Evolutionary conservation across 129 eudicot genomes (phyloP), one percentile per base, ranked within the genome.

Genomic region (Flaveria linearis): DNA sequence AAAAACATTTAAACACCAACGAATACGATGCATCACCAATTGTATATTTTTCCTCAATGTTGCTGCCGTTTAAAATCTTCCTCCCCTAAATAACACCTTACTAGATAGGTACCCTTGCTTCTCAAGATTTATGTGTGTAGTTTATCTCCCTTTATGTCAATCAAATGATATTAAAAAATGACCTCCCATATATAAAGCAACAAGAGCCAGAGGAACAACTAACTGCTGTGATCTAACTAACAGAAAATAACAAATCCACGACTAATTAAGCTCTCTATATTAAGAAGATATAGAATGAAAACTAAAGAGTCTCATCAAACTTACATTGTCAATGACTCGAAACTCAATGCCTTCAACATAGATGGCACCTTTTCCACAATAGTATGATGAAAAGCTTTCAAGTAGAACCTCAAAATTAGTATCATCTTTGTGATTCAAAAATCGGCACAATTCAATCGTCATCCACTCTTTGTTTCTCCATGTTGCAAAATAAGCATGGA

Each of bases 381-480:
- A 26, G 43, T 22, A 47, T 25, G 45, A 20, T 25, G 74, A 69
- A 47, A 69, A 69, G 42, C 74, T 69, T 16, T 69, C 74, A 0
- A 69, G 60, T 25, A 47, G 3, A 69, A 49, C 74, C 43, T 69
- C 74, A 69, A 69, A 69, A 14, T 69, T 4, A 14, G 2, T 33
- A 47, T n/a, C 22, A 17, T 47, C 9, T 11, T 60, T 62, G 15
- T 23, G 5, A 61, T 63, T 26, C 12, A n/a, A 62, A 17, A 74
- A 60, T 45, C 45, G 58, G 5, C 9, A 58, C 56, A 74, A 14
- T 4, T 74, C 70, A 42, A 61, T 74, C 47, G 18, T 60, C 78
- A 74, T 75, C 72, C 80, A 64, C 15, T 64, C 39, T 1, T 63
- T 33, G 6, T 76, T 72, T 64, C 73, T 76, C 72, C 41, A 36